Evolutionary conservation across 2,329 filamentous ascomycete genomes (phyloP), one percentile per base, ranked within the genome.

Genomic region (Microcera coccophila): DNA sequence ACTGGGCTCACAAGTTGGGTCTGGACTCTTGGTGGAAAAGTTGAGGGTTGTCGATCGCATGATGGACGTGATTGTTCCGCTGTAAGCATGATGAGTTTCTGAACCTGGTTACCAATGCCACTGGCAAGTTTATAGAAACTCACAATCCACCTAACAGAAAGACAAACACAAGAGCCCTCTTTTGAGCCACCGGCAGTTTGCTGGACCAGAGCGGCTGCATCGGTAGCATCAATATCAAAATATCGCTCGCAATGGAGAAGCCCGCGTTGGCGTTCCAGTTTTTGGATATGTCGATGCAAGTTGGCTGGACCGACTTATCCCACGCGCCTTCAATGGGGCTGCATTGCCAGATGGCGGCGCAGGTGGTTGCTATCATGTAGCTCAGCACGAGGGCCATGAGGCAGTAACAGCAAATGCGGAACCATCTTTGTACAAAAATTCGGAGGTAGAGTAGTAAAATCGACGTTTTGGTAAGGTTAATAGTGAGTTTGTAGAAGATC

Each of bases 391-490:
- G 57, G 36, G 52, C 53, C 17, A 74, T 56, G 28, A 76, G 57
- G 14, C 61, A 42, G 43, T 67, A 67, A 45, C 69, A 74, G 26
- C 66, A 58, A 3, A 65, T 61, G 8, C 68, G 65, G 50, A 78
- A 78, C 58, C 64, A 69, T 35, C 47, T 62, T 36, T 72, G 64
- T 17, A 72, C 62, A 44, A 79, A 79, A 36, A 78, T 75, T 19
- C 74, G 72, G 17, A 75, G 71, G 50, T 78, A 80, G 15, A 79
- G 66, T 3, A 76, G 60, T 5, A 78, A 57, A 39, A 78, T 74
- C 3, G 75, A 77, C 2, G 69, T 59, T 50, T 79, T 79, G 2
- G 72, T 76, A 22, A 76, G 59, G 53, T 74, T 75, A 45, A 78
- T 72, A 32, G 71, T 72, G 48, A 75, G 58, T 50, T 78, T 78